Evolutionary conservation across 192 early-diverging fungal species (phyloP).

Genomic region (Linnemannia hyalina): DNA sequence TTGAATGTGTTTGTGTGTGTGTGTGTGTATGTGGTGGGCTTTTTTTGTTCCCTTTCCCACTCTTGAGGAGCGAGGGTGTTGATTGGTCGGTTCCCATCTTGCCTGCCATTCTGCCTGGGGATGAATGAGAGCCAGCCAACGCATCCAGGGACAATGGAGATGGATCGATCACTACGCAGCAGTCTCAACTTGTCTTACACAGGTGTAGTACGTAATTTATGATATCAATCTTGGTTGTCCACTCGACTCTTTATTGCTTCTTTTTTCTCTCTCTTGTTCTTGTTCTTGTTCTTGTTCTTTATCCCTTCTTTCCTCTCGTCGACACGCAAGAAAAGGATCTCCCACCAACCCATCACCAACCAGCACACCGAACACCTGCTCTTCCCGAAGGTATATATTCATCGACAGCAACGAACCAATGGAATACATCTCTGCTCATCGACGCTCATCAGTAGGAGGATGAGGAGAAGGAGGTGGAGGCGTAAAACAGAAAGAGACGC

Average conservation of each 20-base stretch:
- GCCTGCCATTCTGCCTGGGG: neutral
- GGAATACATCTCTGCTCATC: neutral
- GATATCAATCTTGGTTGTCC: neutral
- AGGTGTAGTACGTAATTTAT: neutral
- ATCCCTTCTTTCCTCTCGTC: constrained; percentile 6
- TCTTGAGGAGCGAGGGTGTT: neutral
- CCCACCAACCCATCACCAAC: neutral
- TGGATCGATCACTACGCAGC: constrained; percentile 4
- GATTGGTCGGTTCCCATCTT: neutral
- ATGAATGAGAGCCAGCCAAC: constrained; percentile 13
- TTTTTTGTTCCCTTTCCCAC: constrained; percentile 8
- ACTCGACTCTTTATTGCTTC: neutral
- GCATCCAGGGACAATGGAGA: neutral
- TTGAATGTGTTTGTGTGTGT: neutral
- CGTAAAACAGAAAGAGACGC: neutral
- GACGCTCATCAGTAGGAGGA: neutral
- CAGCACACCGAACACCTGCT: neutral
- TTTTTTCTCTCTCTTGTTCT: neutral
- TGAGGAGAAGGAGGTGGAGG: neutral
- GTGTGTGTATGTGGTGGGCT: neutral
- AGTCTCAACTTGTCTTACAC: neutral
- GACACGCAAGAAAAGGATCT: constrained; percentile 11
- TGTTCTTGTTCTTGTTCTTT: neutral
- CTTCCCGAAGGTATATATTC: neutral
- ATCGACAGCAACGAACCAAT: neutral